phyloP scores from a whole-genome alignment of 139 green algal species.

The Chlamydomonas sp. region DNA sequence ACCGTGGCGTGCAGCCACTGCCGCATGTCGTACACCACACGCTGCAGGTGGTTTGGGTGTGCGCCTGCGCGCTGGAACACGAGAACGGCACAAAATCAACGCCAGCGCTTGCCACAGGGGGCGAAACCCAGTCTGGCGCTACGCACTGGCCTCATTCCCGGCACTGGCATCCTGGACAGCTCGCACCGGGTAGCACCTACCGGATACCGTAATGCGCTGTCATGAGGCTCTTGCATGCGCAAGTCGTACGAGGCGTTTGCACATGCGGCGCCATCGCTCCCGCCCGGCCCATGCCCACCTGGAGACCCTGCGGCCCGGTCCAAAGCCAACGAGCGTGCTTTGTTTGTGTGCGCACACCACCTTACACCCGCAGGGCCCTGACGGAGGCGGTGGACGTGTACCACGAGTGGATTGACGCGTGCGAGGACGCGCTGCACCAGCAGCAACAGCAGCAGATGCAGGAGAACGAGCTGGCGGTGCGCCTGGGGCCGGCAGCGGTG shows the following conservation, averaged over 20 bases:
- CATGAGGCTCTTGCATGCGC: background rate
- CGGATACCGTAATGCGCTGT: too few species aligned
- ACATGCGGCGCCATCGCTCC: too few species aligned
- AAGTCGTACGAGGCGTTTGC: background rate
- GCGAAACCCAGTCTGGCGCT: too few species aligned
- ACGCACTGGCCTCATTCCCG: too few species aligned
- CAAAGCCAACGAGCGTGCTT: too few species aligned
- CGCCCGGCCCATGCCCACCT: too few species aligned
- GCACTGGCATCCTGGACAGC: too few species aligned
- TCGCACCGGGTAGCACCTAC: too few species aligned
- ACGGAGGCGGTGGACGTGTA: conserved; percentile 36
- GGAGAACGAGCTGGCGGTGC: background rate
- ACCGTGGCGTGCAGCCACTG: background rate
- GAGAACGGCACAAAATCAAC: too few species aligned
- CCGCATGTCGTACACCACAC: conserved; percentile 1
- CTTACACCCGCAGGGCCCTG: background rate
- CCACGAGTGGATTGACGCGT: conserved; percentile 36
- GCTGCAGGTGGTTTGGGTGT: background rate
- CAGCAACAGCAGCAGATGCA: background rate
- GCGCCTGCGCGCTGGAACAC: background rate
- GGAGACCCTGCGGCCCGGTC: too few species aligned
- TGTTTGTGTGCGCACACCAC: too few species aligned
- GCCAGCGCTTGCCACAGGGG: too few species aligned
- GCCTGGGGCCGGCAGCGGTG: background rate
- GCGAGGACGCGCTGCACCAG: conserved; percentile 24